Evolutionary conservation across 208 protist genomes (phyloP), one percentile per base, ranked within the genome.

Genomic region (Leishmania mexicana): DNA sequence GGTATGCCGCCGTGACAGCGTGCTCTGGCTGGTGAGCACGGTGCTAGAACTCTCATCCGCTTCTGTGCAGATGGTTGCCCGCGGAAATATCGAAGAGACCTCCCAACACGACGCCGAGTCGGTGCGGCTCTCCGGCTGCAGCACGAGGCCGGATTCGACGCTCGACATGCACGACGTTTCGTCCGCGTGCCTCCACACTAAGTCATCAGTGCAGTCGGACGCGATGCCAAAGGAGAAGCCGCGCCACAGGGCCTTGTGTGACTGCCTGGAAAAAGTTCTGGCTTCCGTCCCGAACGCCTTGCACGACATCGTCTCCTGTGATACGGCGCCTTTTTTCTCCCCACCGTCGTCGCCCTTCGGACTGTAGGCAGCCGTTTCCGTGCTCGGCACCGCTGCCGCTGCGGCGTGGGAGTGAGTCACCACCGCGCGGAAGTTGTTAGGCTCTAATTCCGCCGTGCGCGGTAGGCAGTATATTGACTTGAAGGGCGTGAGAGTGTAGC

Each of bases 401-500:
- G 70, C 47, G 10, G 70, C 40, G 70, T 75, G 70, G 40, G 70
- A 54, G 45, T 54, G 11, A 21, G 40, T 35, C 6, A 75, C 70
- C 24, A 58, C 35, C 47, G 70, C 70, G n/a, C 70, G 70, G 7
- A 75, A 75, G 70, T 57, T 53, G 15, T 75, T 47, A 3, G 70
- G 70, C 28, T 57, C 70, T 8, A 75, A 6, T 57, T 75, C 45
- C 24, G 5, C 35, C 28, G 47, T 31, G 17, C 70, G 70, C 28
- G 28, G 70, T 35, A 75, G 31, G 13, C 70, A 24, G 70, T 54
- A 54, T 2, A 19, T 54, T 7, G 70, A 75, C 42, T 75, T 31
- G 13, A 54, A 75, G 1, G 70, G 47, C 15, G 24, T 10, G 0
- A 75, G 28, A 35, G 28, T 40, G 70, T 57, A 75, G 70, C 8